A percentile compares a stretch with the other conserved stretches of the same genome.
phyloP scores from a whole-genome alignment of 2,329 filamentous ascomycete species.

The Parafenestella ontariensis region DNA sequence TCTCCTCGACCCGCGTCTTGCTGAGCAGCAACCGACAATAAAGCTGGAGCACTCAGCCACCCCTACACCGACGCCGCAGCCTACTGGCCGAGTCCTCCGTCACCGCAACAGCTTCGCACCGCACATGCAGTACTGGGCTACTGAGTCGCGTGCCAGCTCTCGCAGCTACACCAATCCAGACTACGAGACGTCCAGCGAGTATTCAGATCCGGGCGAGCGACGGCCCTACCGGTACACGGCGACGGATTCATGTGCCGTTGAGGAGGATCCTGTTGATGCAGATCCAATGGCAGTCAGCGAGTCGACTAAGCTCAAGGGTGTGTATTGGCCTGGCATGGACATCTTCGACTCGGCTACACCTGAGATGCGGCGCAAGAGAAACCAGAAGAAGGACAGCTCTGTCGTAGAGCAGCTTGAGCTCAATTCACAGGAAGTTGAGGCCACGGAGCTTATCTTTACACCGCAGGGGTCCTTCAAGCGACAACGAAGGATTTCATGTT shows the following conservation, averaged over 20 bases:
- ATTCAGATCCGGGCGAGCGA: constrained; percentile 43
- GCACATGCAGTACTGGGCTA: constrained; percentile 49
- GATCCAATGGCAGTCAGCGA: constrained; percentile 45
- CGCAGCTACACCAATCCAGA: constrained; percentile 46
- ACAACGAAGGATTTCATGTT: constrained; percentile 54
- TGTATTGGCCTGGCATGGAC: constrained; percentile 79
- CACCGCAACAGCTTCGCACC: constrained; percentile 41
- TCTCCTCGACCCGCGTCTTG: constrained; percentile 46
- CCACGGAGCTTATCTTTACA: constrained; percentile 70
- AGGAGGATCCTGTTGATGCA: constrained; percentile 36
- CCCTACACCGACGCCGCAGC: constrained; percentile 37
- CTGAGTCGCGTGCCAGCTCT: constrained; percentile 45
- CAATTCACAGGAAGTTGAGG: constrained; percentile 69
- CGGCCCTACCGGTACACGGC: constrained; percentile 30
- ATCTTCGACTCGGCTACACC: constrained; percentile 81
- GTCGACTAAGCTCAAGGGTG: constrained; percentile 68
- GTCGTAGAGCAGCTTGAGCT: constrained; percentile 71
- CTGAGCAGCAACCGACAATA: constrained; percentile 45
- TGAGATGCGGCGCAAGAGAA: constrained; percentile 75
- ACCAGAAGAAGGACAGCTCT: constrained; percentile 78
- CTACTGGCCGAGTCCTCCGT: constrained; percentile 36
- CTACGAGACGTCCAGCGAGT: constrained; percentile 48
- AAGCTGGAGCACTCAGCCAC: constrained; percentile 42
- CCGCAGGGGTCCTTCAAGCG: constrained; percentile 51
- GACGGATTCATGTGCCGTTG: constrained; percentile 40